Evolutionary conservation across 2,329 filamentous ascomycete genomes (phyloP), one percentile per base, ranked within the genome.

Genomic region (Thermomyces lanuginosus): DNA sequence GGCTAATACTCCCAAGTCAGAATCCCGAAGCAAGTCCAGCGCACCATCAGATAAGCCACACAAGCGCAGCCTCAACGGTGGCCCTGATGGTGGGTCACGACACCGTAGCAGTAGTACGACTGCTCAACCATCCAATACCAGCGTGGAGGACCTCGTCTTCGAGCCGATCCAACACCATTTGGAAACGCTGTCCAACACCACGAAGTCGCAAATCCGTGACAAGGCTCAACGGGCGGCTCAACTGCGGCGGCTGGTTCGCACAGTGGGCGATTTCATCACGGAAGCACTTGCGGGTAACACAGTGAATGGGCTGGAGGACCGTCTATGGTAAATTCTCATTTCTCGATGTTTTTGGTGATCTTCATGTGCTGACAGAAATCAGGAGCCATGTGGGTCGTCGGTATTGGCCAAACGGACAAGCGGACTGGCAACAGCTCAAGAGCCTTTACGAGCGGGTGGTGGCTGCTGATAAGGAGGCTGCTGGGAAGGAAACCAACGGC

Each of bases 321-420:
- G 56, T 27, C 43, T 61, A 28, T 61, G 58, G 57, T 60, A 50
- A 38, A 51, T 48, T 17, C 9, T 32, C 23, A 22, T 16, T 15
- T 14, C 10, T 12, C 9, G 3, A 10, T 29, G 4, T 15, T 5
- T 19, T 15, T 24, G 13, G n/a, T 10, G 21, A 28, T n/a, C 12
- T 24, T 21, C n/a, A n/a, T n/a, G n/a, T 35, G 27, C 43, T 53
- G 34, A 56, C 36, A 22, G 29, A 20, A 22, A 10, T 18, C 17
- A 61, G 57, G 58, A 50, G 55, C 29, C 57, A 56, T 35, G 56
- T 58, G 24, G 51, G 53, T 10, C 39, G 46, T 11, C 50, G 52
- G 13, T 58, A 60, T 34, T 61, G 58, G 56, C 55, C 57, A 9
- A 59, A 60, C 38, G 56, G 57, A 36, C 55, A 57, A 5, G 45